These are phyloP conservation scores for Dichomitus squalens DNA, from an alignment of 1,284 basidiomycete species.

Conservation along the genomic window DNA sequence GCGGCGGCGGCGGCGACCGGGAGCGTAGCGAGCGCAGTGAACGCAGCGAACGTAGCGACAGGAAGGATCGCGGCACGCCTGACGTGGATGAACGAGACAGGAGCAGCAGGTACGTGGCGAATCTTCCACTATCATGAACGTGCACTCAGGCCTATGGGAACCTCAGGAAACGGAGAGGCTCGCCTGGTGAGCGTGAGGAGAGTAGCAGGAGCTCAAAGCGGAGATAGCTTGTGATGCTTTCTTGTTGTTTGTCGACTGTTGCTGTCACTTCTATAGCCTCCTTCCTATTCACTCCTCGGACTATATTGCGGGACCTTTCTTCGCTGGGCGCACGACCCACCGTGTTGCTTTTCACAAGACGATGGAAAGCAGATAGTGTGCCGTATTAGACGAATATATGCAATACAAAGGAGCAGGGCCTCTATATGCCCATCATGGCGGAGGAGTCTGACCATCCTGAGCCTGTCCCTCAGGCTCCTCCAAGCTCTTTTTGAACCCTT, in stretches of 20 bases:
- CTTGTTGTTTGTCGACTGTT: neutral
- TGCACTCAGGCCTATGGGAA: neutral
- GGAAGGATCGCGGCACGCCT: conserved; percentile 26
- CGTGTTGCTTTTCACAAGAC: neutral
- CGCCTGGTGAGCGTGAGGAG: conserved; percentile 33
- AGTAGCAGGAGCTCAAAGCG: conserved; percentile 34
- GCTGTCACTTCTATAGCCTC: neutral
- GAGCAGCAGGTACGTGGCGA: conserved; percentile 32
- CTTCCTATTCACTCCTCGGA: neutral
- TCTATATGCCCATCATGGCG: conserved; percentile 12
- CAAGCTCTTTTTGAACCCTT: conserved; percentile 74
- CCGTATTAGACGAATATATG: conserved; percentile 20
- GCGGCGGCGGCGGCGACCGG: conserved; percentile 44
- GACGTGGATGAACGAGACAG: conserved; percentile 30
- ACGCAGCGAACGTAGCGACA: conserved; percentile 15
- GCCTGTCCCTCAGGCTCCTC: conserved; percentile 46
- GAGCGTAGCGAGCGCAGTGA: conserved; percentile 24
- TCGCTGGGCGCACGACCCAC: neutral
- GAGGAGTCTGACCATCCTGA: conserved; percentile 25
- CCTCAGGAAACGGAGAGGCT: conserved; percentile 35
- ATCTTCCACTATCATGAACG: neutral
- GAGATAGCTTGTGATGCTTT: conserved; percentile 23
- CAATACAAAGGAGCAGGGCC: conserved; percentile 13
- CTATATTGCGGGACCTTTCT: neutral
- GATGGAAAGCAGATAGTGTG: neutral